These are phyloP conservation scores for Herpetomonas tarakana DNA, from an alignment of 208 protist genomes.

Conservation along the genomic window DNA sequence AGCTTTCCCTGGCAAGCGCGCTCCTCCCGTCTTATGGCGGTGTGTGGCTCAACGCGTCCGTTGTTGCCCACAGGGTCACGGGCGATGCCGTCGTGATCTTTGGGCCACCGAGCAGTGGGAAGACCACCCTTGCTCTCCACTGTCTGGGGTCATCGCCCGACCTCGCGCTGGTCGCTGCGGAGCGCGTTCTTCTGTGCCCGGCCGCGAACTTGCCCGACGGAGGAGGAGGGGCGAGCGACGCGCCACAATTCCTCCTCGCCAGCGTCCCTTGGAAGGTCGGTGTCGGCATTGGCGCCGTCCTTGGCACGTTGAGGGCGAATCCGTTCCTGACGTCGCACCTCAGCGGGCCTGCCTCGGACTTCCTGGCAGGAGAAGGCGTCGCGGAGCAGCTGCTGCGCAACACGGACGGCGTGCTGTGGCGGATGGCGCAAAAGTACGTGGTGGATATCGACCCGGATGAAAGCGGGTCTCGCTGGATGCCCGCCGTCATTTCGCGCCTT, in stretches of 20 bases:
- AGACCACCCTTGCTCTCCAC: slow-evolving; percentile 81
- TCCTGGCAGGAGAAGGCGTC: too few relatives aligned
- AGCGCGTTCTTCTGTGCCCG: slow-evolving; percentile 46
- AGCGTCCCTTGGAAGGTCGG: slow-evolving; percentile 36
- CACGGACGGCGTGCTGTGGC: slow-evolving; percentile 43
- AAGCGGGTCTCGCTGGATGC: slow-evolving; percentile 24
- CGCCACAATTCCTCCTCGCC: slow-evolving; percentile 19
- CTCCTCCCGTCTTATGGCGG: slow-evolving; percentile 34
- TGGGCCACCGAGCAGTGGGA: slow-evolving; percentile 49
- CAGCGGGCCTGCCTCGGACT: too few relatives aligned
- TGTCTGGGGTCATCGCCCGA: slow-evolving; percentile 27
- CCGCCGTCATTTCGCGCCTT: slow-evolving; percentile 29
- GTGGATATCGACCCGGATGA: slow-evolving; percentile 41
- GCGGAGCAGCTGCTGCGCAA: slow-evolving; percentile 36
- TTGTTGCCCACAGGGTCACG: slow-evolving; percentile 30
- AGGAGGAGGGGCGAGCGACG: neutral
- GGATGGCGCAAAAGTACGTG: slow-evolving; percentile 36
- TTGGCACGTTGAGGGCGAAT: slow-evolving; percentile 68
- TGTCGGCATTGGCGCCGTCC: slow-evolving; percentile 55
- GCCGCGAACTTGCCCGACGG: slow-evolving; percentile 16
- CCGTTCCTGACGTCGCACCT: slow-evolving; percentile 21
- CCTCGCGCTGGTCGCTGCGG: slow-evolving; percentile 43
- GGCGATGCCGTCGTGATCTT: slow-evolving; percentile 47
- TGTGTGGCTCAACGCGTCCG: slow-evolving; percentile 59
- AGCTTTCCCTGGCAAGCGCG: slow-evolving; percentile 32